phyloP scores from a whole-genome alignment of 2,329 filamentous ascomycete species.

The Tolypocladium tundrense region DNA sequence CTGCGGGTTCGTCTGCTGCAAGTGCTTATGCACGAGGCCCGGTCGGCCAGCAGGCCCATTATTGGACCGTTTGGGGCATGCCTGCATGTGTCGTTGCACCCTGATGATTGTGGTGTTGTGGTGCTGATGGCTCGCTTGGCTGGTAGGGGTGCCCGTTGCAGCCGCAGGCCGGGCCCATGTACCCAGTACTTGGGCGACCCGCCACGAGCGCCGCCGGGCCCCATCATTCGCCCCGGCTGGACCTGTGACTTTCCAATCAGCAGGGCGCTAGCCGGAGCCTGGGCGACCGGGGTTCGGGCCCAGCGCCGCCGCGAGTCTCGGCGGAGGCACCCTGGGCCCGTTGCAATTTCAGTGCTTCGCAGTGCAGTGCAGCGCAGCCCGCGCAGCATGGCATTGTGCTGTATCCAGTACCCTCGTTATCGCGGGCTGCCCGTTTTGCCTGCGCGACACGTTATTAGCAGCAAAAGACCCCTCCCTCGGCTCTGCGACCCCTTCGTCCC shows the following conservation, averaged over 20 bases:
- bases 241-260: slow-evolving; percentile 3
- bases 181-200: not conserved
- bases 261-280: not conserved
- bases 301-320: not conserved
- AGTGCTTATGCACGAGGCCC: slow-evolving; percentile 1
- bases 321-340: not conserved
- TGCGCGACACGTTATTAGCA: not conserved
- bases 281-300: not conserved
- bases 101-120: not conserved
- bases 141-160: not conserved
- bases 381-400: not conserved
- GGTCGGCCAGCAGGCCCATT: not conserved
- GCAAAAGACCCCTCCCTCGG: slow-evolving; percentile 1
- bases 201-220: not conserved
- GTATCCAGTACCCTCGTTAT: not conserved
- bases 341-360: not conserved
- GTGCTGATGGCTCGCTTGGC: not conserved
- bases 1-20: slow-evolving; percentile 1
- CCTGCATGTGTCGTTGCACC: not conserved
- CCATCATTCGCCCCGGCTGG: not conserved
- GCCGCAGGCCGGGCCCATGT: not conserved
- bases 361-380: not conserved
- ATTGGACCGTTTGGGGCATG: not conserved
- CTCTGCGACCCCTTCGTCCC: not conserved
- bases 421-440: not conserved